Conservation (phyloP, 257 asterid genomes). For the Fraxinus quadrangulata region DNA sequence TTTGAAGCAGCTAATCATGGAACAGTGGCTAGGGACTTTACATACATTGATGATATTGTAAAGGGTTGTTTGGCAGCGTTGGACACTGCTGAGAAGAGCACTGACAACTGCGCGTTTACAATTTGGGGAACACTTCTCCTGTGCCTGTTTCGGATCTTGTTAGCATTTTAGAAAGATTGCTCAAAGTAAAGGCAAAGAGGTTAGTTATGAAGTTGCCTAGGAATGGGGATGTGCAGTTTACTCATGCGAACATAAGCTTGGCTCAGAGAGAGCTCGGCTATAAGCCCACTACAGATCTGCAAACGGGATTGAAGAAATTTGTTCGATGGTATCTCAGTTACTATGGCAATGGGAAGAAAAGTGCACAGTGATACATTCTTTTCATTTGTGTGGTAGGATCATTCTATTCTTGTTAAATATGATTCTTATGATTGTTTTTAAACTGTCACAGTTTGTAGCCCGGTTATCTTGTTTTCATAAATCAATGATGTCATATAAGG, state of each 20-base stretch:
- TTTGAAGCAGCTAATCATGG: conserved; percentile 64
- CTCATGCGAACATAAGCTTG: conserved; percentile 64
- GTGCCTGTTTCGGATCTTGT: conserved; percentile 65
- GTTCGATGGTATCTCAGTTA: conserved; percentile 61
- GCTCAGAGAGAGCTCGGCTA: conserved; percentile 60
- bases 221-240: conserved; percentile 67
- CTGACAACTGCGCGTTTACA: conserved; percentile 57
- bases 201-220: conserved; percentile 58
- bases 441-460: conserved; percentile 18
- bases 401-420: conserved; percentile 36
- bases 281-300: conserved; percentile 57
- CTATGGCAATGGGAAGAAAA: conserved; percentile 57
- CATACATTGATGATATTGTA: conserved; percentile 64
- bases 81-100: conserved; percentile 65
- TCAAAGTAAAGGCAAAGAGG: conserved; percentile 60
- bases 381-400: conserved; percentile 31
- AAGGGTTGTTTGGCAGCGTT: conserved; percentile 63
- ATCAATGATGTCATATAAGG: conserved; percentile 29
- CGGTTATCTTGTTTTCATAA: conserved; percentile 26
- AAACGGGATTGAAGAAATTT: conserved; percentile 60
- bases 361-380: conserved; percentile 39
- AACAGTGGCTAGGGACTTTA: conserved; percentile 62
- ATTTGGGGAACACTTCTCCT: conserved; percentile 63
- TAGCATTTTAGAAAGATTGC: conserved; percentile 59
- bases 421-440: conserved; percentile 40